Evolutionary conservation across 2,329 filamentous ascomycete species (phyloP).

Genomic region (Talaromyces rugulosus): DNA sequence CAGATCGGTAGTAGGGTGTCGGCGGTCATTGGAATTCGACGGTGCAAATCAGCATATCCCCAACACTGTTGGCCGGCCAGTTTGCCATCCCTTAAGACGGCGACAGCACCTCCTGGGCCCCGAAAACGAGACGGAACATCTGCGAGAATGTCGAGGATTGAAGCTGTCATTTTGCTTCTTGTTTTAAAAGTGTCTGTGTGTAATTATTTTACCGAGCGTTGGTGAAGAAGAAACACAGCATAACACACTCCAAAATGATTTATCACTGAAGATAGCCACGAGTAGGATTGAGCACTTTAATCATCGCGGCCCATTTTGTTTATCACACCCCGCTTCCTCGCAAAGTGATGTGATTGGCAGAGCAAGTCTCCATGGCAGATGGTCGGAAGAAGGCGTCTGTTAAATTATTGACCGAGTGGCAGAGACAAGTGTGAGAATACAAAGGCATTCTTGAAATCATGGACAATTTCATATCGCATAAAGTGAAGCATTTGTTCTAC

Average conservation of each 20-base stretch:
- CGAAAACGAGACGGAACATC: constrained; percentile 21
- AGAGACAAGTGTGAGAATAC: too few species aligned
- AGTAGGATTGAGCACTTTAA: neutral
- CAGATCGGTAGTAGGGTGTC: constrained; percentile 42
- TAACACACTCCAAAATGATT: neutral
- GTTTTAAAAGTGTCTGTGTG: neutral
- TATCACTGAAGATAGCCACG: neutral
- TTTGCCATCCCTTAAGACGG: constrained; percentile 41
- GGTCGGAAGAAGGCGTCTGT: too few species aligned
- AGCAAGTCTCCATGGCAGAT: neutral
- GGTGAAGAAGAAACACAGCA: neutral
- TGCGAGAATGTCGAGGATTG: constrained; percentile 14
- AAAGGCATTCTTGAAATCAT: too few species aligned
- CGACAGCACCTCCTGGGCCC: constrained; percentile 41
- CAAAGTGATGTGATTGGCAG: constrained; percentile 2
- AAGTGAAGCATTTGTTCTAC: too few species aligned
- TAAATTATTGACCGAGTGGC: too few species aligned
- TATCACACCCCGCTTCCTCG: neutral
- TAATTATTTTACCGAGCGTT: neutral
- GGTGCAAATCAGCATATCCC: constrained; percentile 43
- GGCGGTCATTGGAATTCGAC: constrained; percentile 31
- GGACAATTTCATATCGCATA: too few species aligned
- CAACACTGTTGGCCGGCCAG: constrained; percentile 36
- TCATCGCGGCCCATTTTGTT: neutral
- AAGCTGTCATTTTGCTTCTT: neutral